Base-by-base conservation (phyloP, 805 yeast species). In the Wickerhamomyces mucosus region DNA sequence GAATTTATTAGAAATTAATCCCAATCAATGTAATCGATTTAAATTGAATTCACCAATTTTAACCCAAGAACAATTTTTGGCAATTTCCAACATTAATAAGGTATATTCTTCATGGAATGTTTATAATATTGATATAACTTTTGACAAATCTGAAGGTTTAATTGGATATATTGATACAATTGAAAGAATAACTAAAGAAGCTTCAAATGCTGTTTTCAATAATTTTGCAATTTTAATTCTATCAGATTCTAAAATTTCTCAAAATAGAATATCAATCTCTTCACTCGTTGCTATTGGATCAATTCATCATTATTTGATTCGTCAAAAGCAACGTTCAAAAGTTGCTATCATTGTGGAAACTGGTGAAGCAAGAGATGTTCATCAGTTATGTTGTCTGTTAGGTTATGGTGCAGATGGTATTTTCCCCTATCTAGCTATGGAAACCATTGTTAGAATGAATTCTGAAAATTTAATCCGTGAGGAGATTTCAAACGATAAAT, bases 321-420 rank as follows among this genome's bases (percentile, higher is more conserved):
- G 94, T 61, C 92, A 86, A 55, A 92, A 88, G 64, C 95, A 83
- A 60, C 86, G 98, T 59, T 83, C 96, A 19, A 82, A 84, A 55
- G 96, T 88, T 38, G 97, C 97, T 3, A 61, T 89, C 41, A 64
- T 89, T 39, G 69, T 89, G 38, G 97, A 89, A 65, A 78, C 96
- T 27, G 96, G 94, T 32, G 98, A 89, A 62, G 97, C 96, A 12
- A 78, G 94, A 56, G 98, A 92, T 61, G 94, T 89, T 26, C 98
- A 89, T 57, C 97, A 89, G 62, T 75, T 86, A 58, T 85, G 96
- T 65, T 86, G 86, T 46, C 67, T 89, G 44, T 73, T 89, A 19
- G 97, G 98, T 45, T 92, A 92, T 57, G 98, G 98, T 68, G 95
- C 89, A 41, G 98, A 89, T 63, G 97, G 86, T 41, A 68, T 89